These are phyloP conservation scores for Jatropha curcas DNA, from an alignment of 345 rosid genomes.

Conservation along the genomic window DNA sequence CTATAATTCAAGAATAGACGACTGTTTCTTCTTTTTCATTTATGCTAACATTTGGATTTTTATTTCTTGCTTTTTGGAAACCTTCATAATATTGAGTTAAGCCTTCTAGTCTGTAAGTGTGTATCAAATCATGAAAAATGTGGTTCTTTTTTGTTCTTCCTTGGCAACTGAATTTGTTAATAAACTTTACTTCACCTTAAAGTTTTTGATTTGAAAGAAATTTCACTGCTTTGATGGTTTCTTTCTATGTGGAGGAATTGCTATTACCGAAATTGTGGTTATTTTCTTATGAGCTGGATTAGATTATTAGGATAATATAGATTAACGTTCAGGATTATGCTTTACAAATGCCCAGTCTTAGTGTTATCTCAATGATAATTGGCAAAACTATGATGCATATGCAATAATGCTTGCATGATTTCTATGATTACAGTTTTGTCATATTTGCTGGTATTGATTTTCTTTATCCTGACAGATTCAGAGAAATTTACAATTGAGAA, in stretches of 20 bases:
- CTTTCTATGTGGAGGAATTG: no score
- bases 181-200: not conserved
- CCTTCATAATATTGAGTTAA: not conserved
- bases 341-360: no score
- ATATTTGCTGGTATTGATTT: constrained; percentile 3
- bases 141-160: not conserved
- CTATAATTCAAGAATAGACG: not conserved
- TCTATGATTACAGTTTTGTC: not conserved
- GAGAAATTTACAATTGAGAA: constrained; percentile 70
- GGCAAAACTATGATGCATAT: not conserved
- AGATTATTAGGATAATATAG: no score
- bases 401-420: not conserved
- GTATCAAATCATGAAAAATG: not conserved
- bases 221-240: no score
- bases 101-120: not conserved
- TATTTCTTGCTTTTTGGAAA: not conserved
- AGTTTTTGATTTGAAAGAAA: not conserved
- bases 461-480: constrained; percentile 56
- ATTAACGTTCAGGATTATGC: no score
- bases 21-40: not conserved
- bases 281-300: no score
- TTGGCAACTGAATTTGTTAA: not conserved
- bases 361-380: no score
- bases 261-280: no score
- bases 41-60: not conserved